These are phyloP conservation scores for Opeltia flavorubescens DNA, from an alignment of 495 filamentous ascomycete genomes.

Conservation along the genomic window DNA sequence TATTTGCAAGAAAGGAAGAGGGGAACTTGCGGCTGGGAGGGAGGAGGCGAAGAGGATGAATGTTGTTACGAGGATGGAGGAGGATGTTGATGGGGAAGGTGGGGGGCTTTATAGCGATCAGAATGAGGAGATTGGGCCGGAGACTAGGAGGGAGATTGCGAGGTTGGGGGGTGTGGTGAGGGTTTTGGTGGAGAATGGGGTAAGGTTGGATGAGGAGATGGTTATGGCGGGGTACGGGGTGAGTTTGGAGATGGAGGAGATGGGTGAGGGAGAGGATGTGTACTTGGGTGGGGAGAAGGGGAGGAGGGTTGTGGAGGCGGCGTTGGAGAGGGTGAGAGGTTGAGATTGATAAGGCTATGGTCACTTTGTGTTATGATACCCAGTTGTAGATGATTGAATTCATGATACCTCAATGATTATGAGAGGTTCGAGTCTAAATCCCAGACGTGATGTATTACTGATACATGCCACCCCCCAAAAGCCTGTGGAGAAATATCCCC, in stretches of 20 bases:
- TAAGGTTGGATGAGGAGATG: constrained; percentile 84
- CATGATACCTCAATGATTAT: no score
- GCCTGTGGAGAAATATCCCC: no score
- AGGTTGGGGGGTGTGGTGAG: constrained; percentile 65
- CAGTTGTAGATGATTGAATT: no score
- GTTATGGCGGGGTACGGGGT: constrained; percentile 71
- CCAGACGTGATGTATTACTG: no score
- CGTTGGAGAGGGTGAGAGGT: constrained; percentile 21
- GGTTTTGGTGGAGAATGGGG: constrained; percentile 63
- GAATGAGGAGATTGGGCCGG: constrained; percentile 65
- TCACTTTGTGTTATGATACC: no score
- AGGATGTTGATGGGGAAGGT: constrained; percentile 24
- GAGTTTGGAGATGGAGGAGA: constrained; percentile 52
- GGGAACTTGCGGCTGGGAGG: constrained; percentile 31
- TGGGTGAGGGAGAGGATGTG: constrained; percentile 28
- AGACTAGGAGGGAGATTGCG: constrained; percentile 77
- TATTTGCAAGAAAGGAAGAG: constrained; percentile 63
- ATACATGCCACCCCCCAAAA: no score
- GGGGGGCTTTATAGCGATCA: constrained; percentile 62
- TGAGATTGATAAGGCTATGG: no score
- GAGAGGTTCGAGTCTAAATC: no score
- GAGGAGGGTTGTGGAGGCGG: constrained; percentile 46
- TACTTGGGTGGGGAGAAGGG: constrained; percentile 67
- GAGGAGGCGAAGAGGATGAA: not conserved
- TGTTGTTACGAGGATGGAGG: constrained; percentile 15